phyloP scores from a whole-genome alignment of 2,329 filamentous ascomycete species.

The Bertia moriformis region DNA sequence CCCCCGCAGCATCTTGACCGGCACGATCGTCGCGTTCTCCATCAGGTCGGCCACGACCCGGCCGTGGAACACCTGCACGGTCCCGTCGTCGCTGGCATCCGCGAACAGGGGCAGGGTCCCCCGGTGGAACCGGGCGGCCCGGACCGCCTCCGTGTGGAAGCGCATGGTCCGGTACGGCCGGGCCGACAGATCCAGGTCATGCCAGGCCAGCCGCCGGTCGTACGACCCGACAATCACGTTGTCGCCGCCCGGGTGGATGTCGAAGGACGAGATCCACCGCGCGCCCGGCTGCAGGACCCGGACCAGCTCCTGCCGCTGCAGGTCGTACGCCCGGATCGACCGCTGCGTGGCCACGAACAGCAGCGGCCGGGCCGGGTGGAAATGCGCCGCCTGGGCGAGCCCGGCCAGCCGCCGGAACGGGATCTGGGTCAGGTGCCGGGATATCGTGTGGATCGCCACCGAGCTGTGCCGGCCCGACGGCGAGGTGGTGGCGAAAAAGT shows the following conservation, averaged over 20 bases:
- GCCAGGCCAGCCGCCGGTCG: constrained; percentile 86
- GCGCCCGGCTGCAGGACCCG: constrained; percentile 89
- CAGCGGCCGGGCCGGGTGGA: constrained; percentile 82
- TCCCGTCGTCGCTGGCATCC: constrained; percentile 87
- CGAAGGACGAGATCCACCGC: constrained; percentile 83
- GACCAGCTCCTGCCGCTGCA: constrained; percentile 78
- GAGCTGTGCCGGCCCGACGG: constrained; percentile 64
- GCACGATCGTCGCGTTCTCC: constrained; percentile 92
- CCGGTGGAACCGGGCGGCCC: constrained; percentile 75
- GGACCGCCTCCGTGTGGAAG: constrained; percentile 84
- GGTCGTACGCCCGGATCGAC: constrained; percentile 82
- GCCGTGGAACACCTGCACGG: constrained; percentile 88
- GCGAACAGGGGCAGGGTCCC: constrained; percentile 69
- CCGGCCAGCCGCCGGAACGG: constrained; percentile 66
- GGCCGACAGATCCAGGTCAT: constrained; percentile 81
- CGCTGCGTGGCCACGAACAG: constrained; percentile 95
- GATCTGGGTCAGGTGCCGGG: constrained; percentile 85
- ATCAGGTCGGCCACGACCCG: constrained; percentile 89
- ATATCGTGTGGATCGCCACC: constrained; percentile 86
- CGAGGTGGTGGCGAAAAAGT: constrained; percentile 86
- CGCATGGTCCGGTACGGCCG: constrained; percentile 92
- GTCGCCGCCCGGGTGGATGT: constrained; percentile 82
- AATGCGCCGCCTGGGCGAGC: constrained; percentile 74
- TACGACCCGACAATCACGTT: constrained; percentile 91
- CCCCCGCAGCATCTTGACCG: constrained; percentile 81